A percentile compares a stretch with the other conserved stretches of the same genome.
Conservation (phyloP, 2,329 filamentous ascomycete genomes). For the Colletotrichum sp. region DNA sequence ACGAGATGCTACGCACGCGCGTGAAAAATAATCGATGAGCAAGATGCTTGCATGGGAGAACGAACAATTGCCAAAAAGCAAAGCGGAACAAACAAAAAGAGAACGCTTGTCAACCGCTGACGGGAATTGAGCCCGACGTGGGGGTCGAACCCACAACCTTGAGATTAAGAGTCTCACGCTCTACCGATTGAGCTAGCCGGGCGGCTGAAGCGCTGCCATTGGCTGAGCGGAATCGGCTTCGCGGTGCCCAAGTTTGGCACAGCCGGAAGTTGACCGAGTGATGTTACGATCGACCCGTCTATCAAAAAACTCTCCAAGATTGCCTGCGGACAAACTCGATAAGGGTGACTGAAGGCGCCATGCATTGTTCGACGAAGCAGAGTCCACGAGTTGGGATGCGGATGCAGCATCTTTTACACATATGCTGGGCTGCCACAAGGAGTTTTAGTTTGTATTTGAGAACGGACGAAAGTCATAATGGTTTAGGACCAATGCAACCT, state of each 20-base stretch:
- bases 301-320: neutral
- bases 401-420: rapidly evolving
- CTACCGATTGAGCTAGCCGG: conserved; percentile 74
- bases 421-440: neutral
- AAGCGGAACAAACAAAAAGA: neutral
- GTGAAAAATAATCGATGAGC: neutral
- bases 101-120: conserved; percentile 3
- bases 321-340: neutral
- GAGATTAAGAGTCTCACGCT: conserved; percentile 75
- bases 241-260: neutral
- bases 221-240: neutral
- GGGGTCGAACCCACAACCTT: conserved; percentile 60
- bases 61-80: neutral
- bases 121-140: conserved; percentile 23
- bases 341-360: neutral
- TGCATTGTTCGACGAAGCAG: neutral
- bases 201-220: conserved; percentile 28
- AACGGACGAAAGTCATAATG: neutral
- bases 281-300: neutral
- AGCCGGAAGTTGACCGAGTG: neutral
- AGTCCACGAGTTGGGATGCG: neutral
- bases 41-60: neutral
- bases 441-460: neutral
- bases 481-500: neutral
- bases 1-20: neutral